Base-by-base conservation (phyloP, 306 rosid genomes). In the Cucumis melo region DNA sequence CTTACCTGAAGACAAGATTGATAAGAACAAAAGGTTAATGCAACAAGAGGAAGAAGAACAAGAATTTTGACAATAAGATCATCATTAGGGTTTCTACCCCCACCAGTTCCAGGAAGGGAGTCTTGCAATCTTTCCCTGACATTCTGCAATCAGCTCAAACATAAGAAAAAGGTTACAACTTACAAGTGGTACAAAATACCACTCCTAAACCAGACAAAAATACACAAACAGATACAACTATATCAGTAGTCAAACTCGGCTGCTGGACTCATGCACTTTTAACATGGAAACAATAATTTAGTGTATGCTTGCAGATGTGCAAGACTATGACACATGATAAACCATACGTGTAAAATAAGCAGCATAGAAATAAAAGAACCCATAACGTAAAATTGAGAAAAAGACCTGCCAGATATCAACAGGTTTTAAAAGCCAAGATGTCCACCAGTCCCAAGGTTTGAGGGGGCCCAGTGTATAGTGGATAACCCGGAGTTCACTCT, bases 371-470 rank as follows among this genome's bases (percentile, higher is more conserved):
- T 34, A 54, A n/a, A 44, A 60, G 2, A 24, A 53, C 3, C n/a
- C 42, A 61, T 41, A 62, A 57, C 41, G 21, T 4, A 13, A 8
- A 84, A 46, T 63, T 57, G 60, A 78, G 42, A 48, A 65, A 24
- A 64, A 75, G 87, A 95, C 99, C 99, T 92, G 98, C 99, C 99
- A 95, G 80, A 92, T 94, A 90, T 92, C 99, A 60, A 95, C 99
- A 27, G 98, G 99, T 82, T 95, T 95, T 89, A 95, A 81, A 79
- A 95, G 96, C 99, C 99, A 95, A 74, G 99, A 90, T 39, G 99
- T 95, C 99, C 99, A 95, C 99, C 99, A 95, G 83, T 95, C 99
- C 99, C 99, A 95, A 81, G 99, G 99, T 86, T 95, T 95, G 78
- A 95, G 96, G 70, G 99, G 99, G 41, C 99, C 99, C 6, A 95